These are phyloP conservation scores for Rhizopus arrhizus DNA, from an alignment of 371 early-diverging fungal genomes.

Conservation along the genomic window DNA sequence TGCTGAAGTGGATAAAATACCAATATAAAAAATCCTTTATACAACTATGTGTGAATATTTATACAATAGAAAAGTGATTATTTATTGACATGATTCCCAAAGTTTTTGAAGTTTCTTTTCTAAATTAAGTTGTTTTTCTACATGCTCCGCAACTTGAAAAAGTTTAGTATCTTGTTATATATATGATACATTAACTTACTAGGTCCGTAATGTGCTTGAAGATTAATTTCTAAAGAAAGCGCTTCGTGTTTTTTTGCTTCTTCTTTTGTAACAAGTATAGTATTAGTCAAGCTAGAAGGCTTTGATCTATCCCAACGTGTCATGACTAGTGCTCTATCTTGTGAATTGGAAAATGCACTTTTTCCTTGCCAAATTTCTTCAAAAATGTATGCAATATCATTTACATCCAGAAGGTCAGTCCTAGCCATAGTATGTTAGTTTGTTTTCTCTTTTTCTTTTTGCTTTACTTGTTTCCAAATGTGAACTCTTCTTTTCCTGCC, in stretches of 20 bases:
- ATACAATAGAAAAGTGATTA: neutral
- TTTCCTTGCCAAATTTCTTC: slow-evolving; percentile 90
- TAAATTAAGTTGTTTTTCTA: slow-evolving; percentile 20
- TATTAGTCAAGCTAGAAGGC: slow-evolving; percentile 71
- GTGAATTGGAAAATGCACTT: slow-evolving; percentile 72
- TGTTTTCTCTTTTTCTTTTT: neutral
- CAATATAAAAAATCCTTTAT: slow-evolving; percentile 30
- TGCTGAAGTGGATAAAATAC: slow-evolving; percentile 66
- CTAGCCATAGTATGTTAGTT: neutral
- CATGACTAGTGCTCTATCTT: slow-evolving; percentile 71
- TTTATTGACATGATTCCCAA: slow-evolving; percentile 18
- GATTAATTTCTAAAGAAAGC: slow-evolving; percentile 31
- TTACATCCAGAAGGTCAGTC: slow-evolving; percentile 50
- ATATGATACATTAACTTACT: slow-evolving; percentile 3
- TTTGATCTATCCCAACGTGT: slow-evolving; percentile 74
- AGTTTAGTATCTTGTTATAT: neutral
- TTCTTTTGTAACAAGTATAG: slow-evolving; percentile 78
- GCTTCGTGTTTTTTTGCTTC: slow-evolving; percentile 72
- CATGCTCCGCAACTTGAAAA: slow-evolving; percentile 7
- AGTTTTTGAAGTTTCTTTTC: slow-evolving; percentile 22
- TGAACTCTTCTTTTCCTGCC: slow-evolving; percentile 61
- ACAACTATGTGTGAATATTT: neutral
- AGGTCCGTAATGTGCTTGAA: slow-evolving; percentile 40
- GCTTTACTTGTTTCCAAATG: slow-evolving; percentile 48
- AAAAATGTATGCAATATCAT: slow-evolving; percentile 81